Percentiles rank a stretch among this genome's conserved stretches.
phyloP scores from a whole-genome alignment of 2,329 filamentous ascomycete species.

The Ceratocystis ficicola region DNA sequence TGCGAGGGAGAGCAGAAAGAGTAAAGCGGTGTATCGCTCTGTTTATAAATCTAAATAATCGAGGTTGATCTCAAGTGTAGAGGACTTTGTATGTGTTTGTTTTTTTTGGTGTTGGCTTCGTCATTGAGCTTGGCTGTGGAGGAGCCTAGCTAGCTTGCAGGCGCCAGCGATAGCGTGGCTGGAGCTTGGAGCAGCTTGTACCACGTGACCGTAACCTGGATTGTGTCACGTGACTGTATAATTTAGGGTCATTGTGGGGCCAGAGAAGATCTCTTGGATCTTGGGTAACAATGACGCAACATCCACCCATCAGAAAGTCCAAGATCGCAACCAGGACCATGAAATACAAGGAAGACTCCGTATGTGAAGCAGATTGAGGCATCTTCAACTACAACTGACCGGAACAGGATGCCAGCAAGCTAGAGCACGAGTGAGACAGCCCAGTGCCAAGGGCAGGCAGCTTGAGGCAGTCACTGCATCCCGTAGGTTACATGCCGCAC shows the following conservation, averaged over 20 bases:
- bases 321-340: no score
- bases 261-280: not conserved
- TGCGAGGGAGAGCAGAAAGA: not conserved
- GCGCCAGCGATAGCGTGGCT: conserved; percentile 10
- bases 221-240: accelerated
- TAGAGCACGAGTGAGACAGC: no score
- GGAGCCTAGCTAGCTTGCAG: conserved; percentile 10
- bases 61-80: not conserved
- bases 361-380: no score
- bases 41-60: not conserved
- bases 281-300: not conserved
- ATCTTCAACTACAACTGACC: no score
- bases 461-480: no score
- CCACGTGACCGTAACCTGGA: not conserved
- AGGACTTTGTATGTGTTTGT: not conserved
- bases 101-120: conserved; percentile 2
- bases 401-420: no score
- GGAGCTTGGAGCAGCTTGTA: not conserved
- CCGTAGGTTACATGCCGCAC: no score
- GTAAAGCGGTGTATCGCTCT: not conserved
- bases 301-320: not conserved
- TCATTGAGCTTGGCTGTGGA: conserved; percentile 2
- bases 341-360: no score
- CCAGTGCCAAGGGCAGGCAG: no score
- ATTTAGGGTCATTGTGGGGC: not conserved